phyloP scores from a whole-genome alignment of 352 stramenopile species.

The Globisporangium irregulare region DNA sequence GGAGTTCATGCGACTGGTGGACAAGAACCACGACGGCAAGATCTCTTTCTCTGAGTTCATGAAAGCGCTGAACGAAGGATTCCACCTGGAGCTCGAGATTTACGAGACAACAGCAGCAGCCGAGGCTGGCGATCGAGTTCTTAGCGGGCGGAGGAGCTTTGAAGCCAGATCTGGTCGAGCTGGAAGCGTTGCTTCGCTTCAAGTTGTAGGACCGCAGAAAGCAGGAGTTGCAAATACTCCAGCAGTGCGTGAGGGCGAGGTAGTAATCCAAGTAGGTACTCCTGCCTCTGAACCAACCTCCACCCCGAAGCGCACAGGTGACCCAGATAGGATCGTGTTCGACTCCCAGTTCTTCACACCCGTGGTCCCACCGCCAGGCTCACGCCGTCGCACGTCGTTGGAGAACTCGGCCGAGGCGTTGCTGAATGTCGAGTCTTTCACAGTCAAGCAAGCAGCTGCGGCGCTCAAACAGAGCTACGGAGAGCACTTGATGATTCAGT shows the following conservation, averaged over 20 bases:
- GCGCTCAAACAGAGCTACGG: slow-evolving; percentile 49
- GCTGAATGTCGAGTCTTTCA: slow-evolving; percentile 44
- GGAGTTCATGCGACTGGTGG: slow-evolving; percentile 73
- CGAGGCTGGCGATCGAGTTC: neutral
- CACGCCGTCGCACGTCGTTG: slow-evolving; percentile 4
- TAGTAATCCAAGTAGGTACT: neutral
- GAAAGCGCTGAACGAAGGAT: slow-evolving; percentile 68
- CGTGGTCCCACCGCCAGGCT: neutral
- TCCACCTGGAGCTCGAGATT: slow-evolving; percentile 70
- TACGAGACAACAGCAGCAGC: slow-evolving; percentile 35
- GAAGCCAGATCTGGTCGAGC: slow-evolving; percentile 23
- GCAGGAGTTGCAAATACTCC: neutral
- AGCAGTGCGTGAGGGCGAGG: neutral
- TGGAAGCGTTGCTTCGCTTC: neutral
- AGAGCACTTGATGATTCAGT: slow-evolving; percentile 34
- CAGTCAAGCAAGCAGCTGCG: slow-evolving; percentile 41
- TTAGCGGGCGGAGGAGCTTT: slow-evolving; percentile 19
- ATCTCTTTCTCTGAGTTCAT: slow-evolving; percentile 77
- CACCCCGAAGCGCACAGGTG: neutral
- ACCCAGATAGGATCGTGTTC: neutral
- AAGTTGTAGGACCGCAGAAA: neutral
- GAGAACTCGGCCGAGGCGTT: slow-evolving; percentile 23
- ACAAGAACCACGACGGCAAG: slow-evolving; percentile 61
- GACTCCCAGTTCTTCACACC: neutral
- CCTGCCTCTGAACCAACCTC: neutral